Conservation (phyloP, 1,284 basidiomycete species). For the Trichosporon sp. region DNA sequence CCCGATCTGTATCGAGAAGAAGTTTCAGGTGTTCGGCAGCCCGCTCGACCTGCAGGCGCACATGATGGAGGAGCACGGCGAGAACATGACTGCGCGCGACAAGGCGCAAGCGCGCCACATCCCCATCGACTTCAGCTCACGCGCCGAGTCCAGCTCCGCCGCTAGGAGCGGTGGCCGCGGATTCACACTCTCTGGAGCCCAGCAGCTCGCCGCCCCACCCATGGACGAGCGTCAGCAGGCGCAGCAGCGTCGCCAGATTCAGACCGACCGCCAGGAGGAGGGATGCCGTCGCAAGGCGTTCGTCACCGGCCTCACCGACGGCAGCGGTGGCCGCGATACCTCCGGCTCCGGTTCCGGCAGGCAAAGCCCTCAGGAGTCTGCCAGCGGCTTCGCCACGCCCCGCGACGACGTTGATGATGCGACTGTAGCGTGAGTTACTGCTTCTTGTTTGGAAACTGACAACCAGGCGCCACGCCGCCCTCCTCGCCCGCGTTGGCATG, state of each 20-base stretch:
- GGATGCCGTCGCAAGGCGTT: constrained; percentile 61
- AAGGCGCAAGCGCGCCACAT: constrained; percentile 76
- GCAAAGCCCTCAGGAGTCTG: constrained; percentile 24
- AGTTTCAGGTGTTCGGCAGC: constrained; percentile 92
- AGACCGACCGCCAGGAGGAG: constrained; percentile 51
- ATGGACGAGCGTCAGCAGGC: constrained; percentile 50
- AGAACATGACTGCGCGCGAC: constrained; percentile 75
- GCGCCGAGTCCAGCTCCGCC: constrained; percentile 45
- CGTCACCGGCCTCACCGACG: constrained; percentile 63
- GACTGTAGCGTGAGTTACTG: constrained; percentile 36
- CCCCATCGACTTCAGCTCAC: constrained; percentile 67
- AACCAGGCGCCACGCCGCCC: constrained; percentile 63
- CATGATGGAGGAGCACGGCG: constrained; percentile 64
- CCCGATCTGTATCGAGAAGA: constrained; percentile 74
- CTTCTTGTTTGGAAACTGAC: background rate
- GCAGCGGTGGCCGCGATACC: background rate
- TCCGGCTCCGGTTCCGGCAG: constrained; percentile 20
- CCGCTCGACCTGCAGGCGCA: constrained; percentile 89
- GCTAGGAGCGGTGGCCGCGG: constrained; percentile 36
- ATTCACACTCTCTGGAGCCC: constrained; percentile 43
- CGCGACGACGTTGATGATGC: constrained; percentile 55
- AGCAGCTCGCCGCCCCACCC: constrained; percentile 43
- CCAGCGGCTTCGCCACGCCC: constrained; percentile 47
- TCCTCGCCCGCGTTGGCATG: constrained; percentile 69
- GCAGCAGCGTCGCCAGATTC: constrained; percentile 46